A percentile compares a stretch with the other conserved stretches of the same genome.
These are phyloP conservation scores for Emergomyces africanus DNA, from an alignment of 2,329 filamentous ascomycete genomes.

Conservation along the genomic window DNA sequence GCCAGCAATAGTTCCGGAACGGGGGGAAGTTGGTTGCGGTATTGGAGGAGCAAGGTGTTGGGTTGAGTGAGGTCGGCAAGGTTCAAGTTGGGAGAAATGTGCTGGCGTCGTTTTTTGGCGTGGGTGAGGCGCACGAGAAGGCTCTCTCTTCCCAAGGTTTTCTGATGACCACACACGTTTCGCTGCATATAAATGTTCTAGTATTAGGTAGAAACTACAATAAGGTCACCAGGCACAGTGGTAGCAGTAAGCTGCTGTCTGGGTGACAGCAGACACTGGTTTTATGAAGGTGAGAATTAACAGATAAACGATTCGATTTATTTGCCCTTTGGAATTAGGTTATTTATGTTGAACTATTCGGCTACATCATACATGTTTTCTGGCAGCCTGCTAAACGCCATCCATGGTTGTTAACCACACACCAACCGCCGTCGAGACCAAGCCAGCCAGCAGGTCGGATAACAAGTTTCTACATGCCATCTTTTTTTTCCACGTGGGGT, in stretches of 20 bases:
- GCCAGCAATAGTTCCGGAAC: neutral
- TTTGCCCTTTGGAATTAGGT: too few relatives aligned
- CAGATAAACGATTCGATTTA: neutral
- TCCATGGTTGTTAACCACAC: neutral
- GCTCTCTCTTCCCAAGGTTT: neutral
- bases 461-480: neutral
- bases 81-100: neutral
- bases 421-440: neutral
- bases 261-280: neutral
- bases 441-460: neutral
- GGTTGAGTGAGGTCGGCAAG: neutral
- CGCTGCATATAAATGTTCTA: neutral
- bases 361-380: neutral
- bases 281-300: neutral
- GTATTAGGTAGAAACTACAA: too few relatives aligned
- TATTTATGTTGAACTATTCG: neutral
- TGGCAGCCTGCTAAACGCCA: neutral
- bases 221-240: neutral
- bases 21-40: neutral
- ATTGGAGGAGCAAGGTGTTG: neutral
- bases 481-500: neutral
- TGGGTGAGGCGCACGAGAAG: slow-evolving; percentile 2
- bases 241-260: neutral
- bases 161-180: neutral
- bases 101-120: neutral